Evolutionary conservation across 768 basidiomycete species (phyloP), one percentile per base, ranked within the genome.

Genomic region (Tylopilus cervinicoccineus): DNA sequence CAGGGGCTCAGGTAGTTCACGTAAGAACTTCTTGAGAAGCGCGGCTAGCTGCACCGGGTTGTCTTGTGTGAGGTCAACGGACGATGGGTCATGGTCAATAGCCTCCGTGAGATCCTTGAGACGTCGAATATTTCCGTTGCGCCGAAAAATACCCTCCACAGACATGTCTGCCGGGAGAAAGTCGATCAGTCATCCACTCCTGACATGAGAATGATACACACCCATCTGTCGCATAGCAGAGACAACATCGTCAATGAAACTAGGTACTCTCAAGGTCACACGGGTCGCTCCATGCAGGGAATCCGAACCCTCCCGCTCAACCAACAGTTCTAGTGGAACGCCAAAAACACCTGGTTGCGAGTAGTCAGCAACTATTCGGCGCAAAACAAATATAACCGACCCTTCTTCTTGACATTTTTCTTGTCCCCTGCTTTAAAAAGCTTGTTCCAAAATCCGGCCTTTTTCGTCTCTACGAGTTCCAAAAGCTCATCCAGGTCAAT

Each of bases 211-310:
- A 45, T 24, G 17, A 31, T 29, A 46, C 86, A 54, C 48, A 96
- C 95, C 95, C 96, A 98, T 98, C 67, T 97, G 94, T 63, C 88
- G 79, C 96, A 99, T 98, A 11, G 96, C 93, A 43, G 93, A 95
- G 38, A 99, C 83, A 50, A 96, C 91, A 62, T 99, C 96, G 65
- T 99, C 96, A 48, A 99, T 90, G 65, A 99, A 97, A 67, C 92
- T 97, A 13, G 96, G 96, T 19, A 99, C 86, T 56, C 91, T 77
- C 54, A 99, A 62, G 7, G 91, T 81, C 29, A 80, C 83, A 29
- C 88, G 80, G 6, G 93, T 90, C 20, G 91, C 89, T 17, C 95
- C 96, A 44, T 90, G 81, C 54, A 93, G 70, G 17, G 95, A 96
- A 70, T 99, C 96, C n/a, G 89, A 84, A 6, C 96, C 95, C 65